Conservation (phyloP, 495 filamentous ascomycete genomes). For the Aspergillus nidulans region DNA sequence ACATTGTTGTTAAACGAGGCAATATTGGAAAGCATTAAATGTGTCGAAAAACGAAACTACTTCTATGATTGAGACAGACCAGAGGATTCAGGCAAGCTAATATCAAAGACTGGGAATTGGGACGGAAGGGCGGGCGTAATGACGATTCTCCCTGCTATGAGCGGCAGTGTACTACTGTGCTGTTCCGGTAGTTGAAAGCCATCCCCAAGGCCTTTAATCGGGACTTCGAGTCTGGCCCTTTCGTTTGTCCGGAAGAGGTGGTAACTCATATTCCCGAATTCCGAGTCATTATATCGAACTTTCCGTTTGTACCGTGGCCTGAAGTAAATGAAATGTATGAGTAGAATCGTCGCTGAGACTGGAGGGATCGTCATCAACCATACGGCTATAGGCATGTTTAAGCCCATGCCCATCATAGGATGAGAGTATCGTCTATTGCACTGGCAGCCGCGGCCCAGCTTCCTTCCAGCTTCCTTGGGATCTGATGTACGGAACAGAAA, state of each 20-base stretch:
- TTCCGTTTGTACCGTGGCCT: conserved; percentile 32
- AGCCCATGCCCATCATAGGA: conserved; percentile 60
- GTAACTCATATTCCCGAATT: conserved; percentile 63
- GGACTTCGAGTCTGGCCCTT: conserved; percentile 53
- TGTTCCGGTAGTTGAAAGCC: conserved; percentile 51
- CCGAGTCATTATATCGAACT: conserved; percentile 68
- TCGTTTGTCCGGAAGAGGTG: conserved; percentile 57
- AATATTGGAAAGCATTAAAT: conserved; percentile 41
- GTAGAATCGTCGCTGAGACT: conserved; percentile 80
- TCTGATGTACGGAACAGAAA: conserved; percentile 57
- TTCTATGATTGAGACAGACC: conserved; percentile 61
- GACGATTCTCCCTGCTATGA: conserved; percentile 73
- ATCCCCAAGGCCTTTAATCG: conserved; percentile 68
- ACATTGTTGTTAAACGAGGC: conserved; percentile 50
- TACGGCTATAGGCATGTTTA: conserved; percentile 70
- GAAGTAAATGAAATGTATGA: conserved; percentile 65
- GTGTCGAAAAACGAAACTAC: conserved; percentile 57
- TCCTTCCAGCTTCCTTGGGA: conserved; percentile 30
- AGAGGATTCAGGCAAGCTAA: conserved; percentile 48
- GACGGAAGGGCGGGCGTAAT: conserved; percentile 75
- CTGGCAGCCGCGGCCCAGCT: conserved; percentile 53
- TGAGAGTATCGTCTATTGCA: conserved; percentile 71
- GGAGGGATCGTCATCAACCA: conserved; percentile 71
- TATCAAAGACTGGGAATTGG: conserved; percentile 48
- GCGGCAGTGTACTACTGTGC: conserved; percentile 34